These are phyloP conservation scores for Pontederia paniculata DNA, from an alignment of 176 grass and related monocot species.

Conservation along the genomic window DNA sequence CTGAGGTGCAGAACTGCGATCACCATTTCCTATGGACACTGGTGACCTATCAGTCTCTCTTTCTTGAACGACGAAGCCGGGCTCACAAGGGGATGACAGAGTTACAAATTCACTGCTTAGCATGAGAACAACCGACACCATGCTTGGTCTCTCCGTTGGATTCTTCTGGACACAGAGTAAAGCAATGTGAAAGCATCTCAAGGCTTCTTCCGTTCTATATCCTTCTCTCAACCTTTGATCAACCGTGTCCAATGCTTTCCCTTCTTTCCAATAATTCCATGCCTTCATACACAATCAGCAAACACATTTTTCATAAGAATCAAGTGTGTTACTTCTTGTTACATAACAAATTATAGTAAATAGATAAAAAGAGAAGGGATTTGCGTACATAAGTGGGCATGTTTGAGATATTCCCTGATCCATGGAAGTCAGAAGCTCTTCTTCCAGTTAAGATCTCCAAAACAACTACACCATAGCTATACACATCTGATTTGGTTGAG, in stretches of 20 bases:
- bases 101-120: not conserved
- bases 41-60: not conserved
- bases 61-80: not conserved
- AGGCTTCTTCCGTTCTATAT: constrained; percentile 14
- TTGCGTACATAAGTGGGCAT: constrained; percentile 13
- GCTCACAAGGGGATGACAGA: constrained; percentile 1
- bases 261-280: constrained; percentile 7
- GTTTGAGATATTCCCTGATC: constrained; percentile 5
- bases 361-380: not conserved
- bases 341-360: not conserved
- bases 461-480: constrained; percentile 18
- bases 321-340: no score
- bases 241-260: constrained; percentile 2
- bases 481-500: constrained; percentile 26
- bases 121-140: constrained; percentile 15
- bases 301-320: not conserved
- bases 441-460: constrained; percentile 19
- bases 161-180: constrained; percentile 20
- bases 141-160: constrained; percentile 3
- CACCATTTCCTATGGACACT: not conserved
- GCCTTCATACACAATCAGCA: constrained; percentile 2
- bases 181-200: constrained; percentile 16
- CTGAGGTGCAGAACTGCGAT: not conserved
- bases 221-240: constrained; percentile 12
- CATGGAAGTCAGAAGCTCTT: not conserved